phyloP scores from a whole-genome alignment of 2,329 filamentous ascomycete genomes.

The Beauveria australis region DNA sequence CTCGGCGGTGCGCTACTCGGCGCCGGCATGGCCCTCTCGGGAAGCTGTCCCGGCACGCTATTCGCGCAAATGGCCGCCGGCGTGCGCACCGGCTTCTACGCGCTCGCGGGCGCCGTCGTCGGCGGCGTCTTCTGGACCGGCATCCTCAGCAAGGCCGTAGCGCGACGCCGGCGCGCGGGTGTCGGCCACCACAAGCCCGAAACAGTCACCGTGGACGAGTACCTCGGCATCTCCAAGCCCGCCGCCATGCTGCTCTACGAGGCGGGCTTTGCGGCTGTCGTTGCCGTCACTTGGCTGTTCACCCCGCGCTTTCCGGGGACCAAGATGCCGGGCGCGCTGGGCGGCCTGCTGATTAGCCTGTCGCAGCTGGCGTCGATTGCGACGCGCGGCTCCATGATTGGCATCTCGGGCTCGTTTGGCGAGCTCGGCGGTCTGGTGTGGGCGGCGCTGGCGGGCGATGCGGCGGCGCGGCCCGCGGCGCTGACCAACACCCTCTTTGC shows the following conservation, averaged over 20 bases:
- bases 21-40: conserved; percentile 57
- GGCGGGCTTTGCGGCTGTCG: conserved; percentile 28
- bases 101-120: conserved; percentile 44
- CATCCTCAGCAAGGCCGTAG: conserved; percentile 29
- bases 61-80: conserved; percentile 51
- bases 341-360: conserved; percentile 50
- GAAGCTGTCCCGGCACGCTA: conserved; percentile 58
- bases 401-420: conserved; percentile 54
- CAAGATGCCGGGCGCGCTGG: conserved; percentile 37
- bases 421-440: conserved; percentile 49
- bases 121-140: conserved; percentile 48
- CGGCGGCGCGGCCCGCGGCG: conserved; percentile 16
- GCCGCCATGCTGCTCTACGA: conserved; percentile 35
- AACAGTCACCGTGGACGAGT: conserved; percentile 29
- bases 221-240: conserved; percentile 30
- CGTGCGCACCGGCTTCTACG: conserved; percentile 41
- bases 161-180: conserved; percentile 19
- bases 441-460: conserved; percentile 27
- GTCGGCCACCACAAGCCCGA: conserved; percentile 18
- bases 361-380: conserved; percentile 50
- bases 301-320: conserved; percentile 23
- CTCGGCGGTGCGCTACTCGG: conserved; percentile 55
- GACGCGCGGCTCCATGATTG: conserved; percentile 45
- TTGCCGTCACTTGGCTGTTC: conserved; percentile 29
- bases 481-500: conserved; percentile 44